Evolutionary conservation across 352 stramenopile genomes (phyloP).

Genomic region (Stramenopiles sp.): DNA sequence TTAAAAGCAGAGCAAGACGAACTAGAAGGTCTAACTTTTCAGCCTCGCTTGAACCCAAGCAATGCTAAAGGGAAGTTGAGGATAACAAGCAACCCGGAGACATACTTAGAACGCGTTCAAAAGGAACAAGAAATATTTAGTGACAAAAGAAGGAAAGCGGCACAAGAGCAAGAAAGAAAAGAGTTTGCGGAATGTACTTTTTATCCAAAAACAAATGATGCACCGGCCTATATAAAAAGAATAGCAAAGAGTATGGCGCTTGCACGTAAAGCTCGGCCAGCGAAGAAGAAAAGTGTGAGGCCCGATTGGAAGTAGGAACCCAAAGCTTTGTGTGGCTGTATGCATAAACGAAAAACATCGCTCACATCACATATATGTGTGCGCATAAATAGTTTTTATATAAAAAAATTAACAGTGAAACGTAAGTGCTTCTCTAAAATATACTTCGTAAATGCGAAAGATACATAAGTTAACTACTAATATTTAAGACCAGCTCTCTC

Average conservation of each 20-base stretch:
- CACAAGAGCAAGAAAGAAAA: slow-evolving; percentile 51
- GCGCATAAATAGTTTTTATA: no score
- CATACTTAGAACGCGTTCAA: slow-evolving; percentile 50
- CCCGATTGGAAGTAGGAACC: slow-evolving; percentile 16
- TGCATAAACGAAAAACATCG: no score
- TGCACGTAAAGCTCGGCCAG: slow-evolving; percentile 36
- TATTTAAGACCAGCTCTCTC: no score
- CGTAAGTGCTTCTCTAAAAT: not conserved
- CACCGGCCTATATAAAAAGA: slow-evolving; percentile 48
- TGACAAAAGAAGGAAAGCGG: slow-evolving; percentile 42
- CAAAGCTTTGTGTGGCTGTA: no score
- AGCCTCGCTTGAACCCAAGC: slow-evolving; percentile 41
- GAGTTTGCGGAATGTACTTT: slow-evolving; percentile 60
- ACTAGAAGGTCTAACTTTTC: slow-evolving; percentile 50
- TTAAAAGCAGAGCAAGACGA: slow-evolving; percentile 49
- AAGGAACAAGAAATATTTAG: slow-evolving; percentile 45
- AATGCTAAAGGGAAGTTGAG: slow-evolving; percentile 44
- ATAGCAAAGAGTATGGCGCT: slow-evolving; percentile 50
- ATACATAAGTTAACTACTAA: no score
- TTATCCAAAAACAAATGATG: slow-evolving; percentile 51
- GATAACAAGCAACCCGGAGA: slow-evolving; percentile 47
- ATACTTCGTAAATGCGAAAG: no score
- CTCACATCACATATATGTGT: no score
- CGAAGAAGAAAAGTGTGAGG: slow-evolving; percentile 5
- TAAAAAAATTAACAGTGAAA: no score